phyloP scores from a whole-genome alignment of 73 alveolate species.

The Loxodes magnus region DNA sequence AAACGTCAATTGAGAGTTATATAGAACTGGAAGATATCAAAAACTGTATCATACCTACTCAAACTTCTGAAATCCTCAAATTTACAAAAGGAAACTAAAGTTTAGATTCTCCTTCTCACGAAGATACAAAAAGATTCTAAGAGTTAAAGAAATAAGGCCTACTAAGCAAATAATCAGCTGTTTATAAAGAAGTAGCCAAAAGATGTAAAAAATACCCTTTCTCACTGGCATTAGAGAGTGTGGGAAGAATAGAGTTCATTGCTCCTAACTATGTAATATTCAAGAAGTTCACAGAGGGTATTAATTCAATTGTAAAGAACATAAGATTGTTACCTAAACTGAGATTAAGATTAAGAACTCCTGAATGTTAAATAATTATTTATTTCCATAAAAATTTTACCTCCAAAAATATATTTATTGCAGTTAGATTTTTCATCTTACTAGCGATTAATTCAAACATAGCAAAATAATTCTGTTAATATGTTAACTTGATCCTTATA shows the following conservation, averaged over 20 bases:
- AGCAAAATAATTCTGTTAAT: too few relatives aligned
- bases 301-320: constrained; percentile 28
- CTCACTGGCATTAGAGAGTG: constrained; percentile 23
- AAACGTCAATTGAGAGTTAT: constrained; percentile 26
- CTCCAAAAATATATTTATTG: too few relatives aligned
- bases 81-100: constrained; percentile 2
- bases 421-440: too few relatives aligned
- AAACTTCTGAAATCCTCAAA: constrained; percentile 42
- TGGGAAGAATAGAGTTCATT: constrained; percentile 41
- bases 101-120: background rate
- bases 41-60: constrained; percentile 35
- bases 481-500: too few relatives aligned
- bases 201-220: constrained; percentile 43
- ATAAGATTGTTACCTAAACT: background rate
- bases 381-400: too few relatives aligned
- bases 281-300: constrained; percentile 41
- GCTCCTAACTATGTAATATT: constrained; percentile 31
- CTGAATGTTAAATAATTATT: too few relatives aligned
- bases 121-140: background rate
- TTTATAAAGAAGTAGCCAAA: constrained; percentile 36
- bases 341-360: too few relatives aligned
- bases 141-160: constrained; percentile 10
- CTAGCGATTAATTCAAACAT: too few relatives aligned
- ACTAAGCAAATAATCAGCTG: constrained; percentile 32
- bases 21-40: constrained; percentile 29